Percentiles rank a stretch among this genome's conserved stretches.
Conservation (phyloP, 1,284 basidiomycete genomes). For the Ceratobasidium theobromae region DNA sequence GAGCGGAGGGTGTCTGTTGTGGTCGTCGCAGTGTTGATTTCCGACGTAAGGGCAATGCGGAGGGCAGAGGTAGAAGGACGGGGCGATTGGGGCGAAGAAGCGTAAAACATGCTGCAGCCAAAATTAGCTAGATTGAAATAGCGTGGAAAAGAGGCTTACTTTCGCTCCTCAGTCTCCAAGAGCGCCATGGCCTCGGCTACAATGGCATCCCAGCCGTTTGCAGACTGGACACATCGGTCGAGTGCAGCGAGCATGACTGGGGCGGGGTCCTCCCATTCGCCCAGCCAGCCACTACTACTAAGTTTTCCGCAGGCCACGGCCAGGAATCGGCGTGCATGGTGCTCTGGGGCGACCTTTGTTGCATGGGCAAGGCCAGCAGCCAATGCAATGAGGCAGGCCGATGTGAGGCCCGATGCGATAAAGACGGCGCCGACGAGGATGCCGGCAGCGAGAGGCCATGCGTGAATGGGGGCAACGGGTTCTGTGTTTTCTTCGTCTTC, state of each 20-base stretch:
- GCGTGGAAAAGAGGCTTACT: slow-evolving; percentile 45
- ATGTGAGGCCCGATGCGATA: slow-evolving; percentile 1
- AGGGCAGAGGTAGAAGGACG: slow-evolving; percentile 52
- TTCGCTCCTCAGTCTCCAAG: slow-evolving; percentile 68
- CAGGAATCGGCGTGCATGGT: slow-evolving; percentile 12
- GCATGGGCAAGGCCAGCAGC: slow-evolving; percentile 4
- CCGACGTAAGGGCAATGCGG: slow-evolving; percentile 67
- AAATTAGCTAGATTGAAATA: slow-evolving; percentile 30
- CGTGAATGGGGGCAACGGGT: slow-evolving; percentile 3
- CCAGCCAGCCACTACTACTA: slow-evolving; percentile 12
- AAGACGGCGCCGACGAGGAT: slow-evolving; percentile 10
- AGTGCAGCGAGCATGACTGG: slow-evolving; percentile 55
- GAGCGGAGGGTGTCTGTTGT: slow-evolving; percentile 79
- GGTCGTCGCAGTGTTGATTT: slow-evolving; percentile 67
- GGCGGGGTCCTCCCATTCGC: slow-evolving; percentile 25
- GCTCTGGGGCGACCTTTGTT: slow-evolving; percentile 11
- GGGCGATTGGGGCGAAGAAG: slow-evolving; percentile 45
- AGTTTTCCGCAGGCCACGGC: slow-evolving; percentile 21
- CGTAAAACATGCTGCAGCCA: slow-evolving; percentile 37
- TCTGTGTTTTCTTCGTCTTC: neutral
- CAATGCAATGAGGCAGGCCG: slow-evolving; percentile 16
- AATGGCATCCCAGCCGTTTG: slow-evolving; percentile 67
- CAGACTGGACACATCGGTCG: slow-evolving; percentile 63
- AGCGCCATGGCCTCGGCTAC: slow-evolving; percentile 64
- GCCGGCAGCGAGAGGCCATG: slow-evolving; percentile 23